Conservation (phyloP, 2,329 filamentous ascomycete genomes). For the Neofusicoccum umdonicola region DNA sequence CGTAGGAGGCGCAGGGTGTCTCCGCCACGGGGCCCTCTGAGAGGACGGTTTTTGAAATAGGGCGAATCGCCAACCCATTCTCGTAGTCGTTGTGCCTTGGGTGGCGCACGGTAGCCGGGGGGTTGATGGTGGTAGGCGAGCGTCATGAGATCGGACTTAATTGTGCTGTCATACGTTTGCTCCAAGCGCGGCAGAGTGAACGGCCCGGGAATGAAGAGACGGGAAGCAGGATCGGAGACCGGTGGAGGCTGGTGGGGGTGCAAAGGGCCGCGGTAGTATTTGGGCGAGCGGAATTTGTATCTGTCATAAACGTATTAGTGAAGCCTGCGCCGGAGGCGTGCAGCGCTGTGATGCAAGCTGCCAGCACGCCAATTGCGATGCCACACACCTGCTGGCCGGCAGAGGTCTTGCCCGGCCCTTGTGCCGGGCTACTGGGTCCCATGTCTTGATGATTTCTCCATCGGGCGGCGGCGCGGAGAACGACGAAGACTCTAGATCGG, state of each 20-base stretch:
- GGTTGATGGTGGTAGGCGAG: conserved; percentile 84
- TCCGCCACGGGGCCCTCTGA: conserved; percentile 78
- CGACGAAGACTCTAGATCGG: conserved; percentile 50
- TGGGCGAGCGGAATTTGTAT: conserved; percentile 92
- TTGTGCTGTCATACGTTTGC: conserved; percentile 84
- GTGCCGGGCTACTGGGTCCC: conserved; percentile 49
- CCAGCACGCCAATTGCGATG: background rate
- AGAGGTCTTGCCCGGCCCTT: conserved; percentile 42
- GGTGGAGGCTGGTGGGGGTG: conserved; percentile 91
- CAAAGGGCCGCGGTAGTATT: conserved; percentile 89
- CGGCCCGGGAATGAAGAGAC: conserved; percentile 84
- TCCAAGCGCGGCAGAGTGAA: conserved; percentile 84
- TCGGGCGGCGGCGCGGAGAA: conserved; percentile 39
- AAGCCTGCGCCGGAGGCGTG: background rate
- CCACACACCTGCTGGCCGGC: conserved; percentile 54
- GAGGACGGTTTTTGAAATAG: conserved; percentile 88
- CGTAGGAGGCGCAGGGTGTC: conserved; percentile 68
- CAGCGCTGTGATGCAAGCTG: background rate
- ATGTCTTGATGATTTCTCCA: conserved; percentile 44
- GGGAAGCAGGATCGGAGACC: conserved; percentile 80
- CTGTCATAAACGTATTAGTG: conserved; percentile 44
- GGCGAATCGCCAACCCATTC: conserved; percentile 87
- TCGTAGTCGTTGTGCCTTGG: conserved; percentile 66
- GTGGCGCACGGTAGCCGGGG: conserved; percentile 66
- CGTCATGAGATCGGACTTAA: conserved; percentile 83